These are phyloP conservation scores for Saturnispora bothae DNA, from an alignment of 805 yeast genomes.

Conservation along the genomic window DNA sequence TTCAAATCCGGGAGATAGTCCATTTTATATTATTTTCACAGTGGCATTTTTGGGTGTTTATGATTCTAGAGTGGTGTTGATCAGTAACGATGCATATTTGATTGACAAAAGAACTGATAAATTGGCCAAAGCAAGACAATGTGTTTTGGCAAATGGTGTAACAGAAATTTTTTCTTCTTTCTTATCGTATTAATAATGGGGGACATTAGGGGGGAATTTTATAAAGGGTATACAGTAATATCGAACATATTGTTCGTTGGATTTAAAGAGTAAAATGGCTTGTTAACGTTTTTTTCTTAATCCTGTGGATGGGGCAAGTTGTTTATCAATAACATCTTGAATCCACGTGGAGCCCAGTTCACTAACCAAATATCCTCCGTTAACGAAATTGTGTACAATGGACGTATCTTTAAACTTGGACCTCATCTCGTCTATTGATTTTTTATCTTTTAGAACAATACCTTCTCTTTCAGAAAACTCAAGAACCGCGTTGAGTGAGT, in stretches of 20 bases:
- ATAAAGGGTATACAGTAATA: too few species aligned
- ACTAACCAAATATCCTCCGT: conserved; percentile 4
- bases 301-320: too few species aligned
- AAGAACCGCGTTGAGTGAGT: conserved; percentile 20
- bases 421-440: conserved; percentile 8
- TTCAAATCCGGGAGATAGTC: not conserved
- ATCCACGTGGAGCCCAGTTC: conserved; percentile 3
- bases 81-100: conserved; percentile 9
- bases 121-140: conserved; percentile 2
- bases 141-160: conserved; percentile 10
- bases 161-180: conserved; percentile 9
- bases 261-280: too few species aligned
- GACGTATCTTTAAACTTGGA: not conserved
- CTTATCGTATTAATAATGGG: not conserved
- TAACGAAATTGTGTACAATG: conserved; percentile 6
- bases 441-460: conserved; percentile 9
- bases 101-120: conserved; percentile 8
- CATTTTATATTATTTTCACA: conserved; percentile 2
- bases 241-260: not conserved
- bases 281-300: not conserved
- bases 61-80: conserved; percentile 8
- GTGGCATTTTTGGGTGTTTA: conserved; percentile 3
- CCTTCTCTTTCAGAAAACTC: conserved; percentile 25
- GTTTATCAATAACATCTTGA: not conserved
- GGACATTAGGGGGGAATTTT: too few species aligned